A percentile compares a stretch with the other conserved stretches of the same genome.
These are phyloP conservation scores for Eragrostis tef DNA, from an alignment of 202 grass and related monocot genomes.

Conservation along the genomic window DNA sequence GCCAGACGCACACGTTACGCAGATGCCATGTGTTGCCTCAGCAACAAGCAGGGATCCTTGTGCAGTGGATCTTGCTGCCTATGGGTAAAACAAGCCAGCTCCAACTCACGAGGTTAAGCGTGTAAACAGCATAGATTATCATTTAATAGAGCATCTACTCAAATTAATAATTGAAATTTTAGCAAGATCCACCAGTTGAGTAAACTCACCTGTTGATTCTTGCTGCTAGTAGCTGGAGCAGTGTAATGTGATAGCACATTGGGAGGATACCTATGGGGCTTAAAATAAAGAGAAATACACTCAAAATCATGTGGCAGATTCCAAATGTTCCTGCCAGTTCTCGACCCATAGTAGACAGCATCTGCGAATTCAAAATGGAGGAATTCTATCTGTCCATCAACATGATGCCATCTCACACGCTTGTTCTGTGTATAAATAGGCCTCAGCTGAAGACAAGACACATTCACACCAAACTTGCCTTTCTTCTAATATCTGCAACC, in stretches of 20 bases:
- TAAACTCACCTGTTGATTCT: slow-evolving; percentile 39
- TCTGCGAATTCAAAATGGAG: slow-evolving; percentile 14
- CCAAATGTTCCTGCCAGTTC: slow-evolving; percentile 36
- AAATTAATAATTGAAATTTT: slow-evolving; percentile 32
- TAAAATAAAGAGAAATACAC: slow-evolving; percentile 25
- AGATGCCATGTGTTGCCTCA: slow-evolving; percentile 40
- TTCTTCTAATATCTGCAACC: slow-evolving; percentile 5
- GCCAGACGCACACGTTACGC: slow-evolving; percentile 34
- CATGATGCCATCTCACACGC: slow-evolving; percentile 15
- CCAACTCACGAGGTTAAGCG: slow-evolving; percentile 32
- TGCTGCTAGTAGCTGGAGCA: slow-evolving; percentile 29
- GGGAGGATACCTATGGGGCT: background rate
- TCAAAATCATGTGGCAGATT: slow-evolving; percentile 9
- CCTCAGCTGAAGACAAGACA: slow-evolving; percentile 27
- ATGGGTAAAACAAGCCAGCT: slow-evolving; percentile 44
- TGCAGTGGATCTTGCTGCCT: slow-evolving; percentile 32
- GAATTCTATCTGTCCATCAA: slow-evolving; percentile 8
- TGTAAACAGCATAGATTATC: background rate
- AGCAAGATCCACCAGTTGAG: slow-evolving; percentile 26
- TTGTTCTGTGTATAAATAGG: slow-evolving; percentile 46
- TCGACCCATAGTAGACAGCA: slow-evolving; percentile 31
- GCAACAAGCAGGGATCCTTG: slow-evolving; percentile 39
- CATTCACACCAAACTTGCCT: slow-evolving; percentile 29
- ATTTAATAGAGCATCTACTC: background rate
- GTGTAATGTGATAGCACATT: slow-evolving; percentile 31